Percentiles rank a stretch among this genome's conserved stretches.
These are phyloP conservation scores for Aspergillus conjunctus DNA, from an alignment of 495 filamentous ascomycete genomes.

Conservation along the genomic window DNA sequence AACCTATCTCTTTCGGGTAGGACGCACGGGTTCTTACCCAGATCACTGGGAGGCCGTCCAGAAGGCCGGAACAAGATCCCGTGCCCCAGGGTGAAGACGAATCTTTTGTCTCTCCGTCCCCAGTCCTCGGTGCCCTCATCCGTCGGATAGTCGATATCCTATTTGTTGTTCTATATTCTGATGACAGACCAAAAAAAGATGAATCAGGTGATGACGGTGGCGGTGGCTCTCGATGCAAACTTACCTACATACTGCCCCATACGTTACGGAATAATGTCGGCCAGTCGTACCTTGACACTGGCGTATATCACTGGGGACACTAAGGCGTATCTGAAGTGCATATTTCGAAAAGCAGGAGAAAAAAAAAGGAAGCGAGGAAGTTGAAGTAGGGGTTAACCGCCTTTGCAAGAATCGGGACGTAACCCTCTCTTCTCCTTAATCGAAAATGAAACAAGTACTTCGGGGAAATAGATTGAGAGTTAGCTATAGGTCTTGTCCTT, in stretches of 20 bases:
- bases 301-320: neutral
- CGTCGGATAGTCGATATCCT: neutral
- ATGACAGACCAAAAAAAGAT: neutral
- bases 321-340: too few relatives aligned
- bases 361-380: too few relatives aligned
- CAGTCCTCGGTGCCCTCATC: neutral
- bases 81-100: neutral
- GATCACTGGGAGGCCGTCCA: conserved; percentile 7
- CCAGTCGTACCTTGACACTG: too few relatives aligned
- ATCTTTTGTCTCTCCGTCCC: neutral
- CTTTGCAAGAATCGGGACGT: neutral
- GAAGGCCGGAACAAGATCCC: neutral
- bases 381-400: neutral
- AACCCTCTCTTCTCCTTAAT: neutral
- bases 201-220: neutral
- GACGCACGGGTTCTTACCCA: conserved; percentile 18
- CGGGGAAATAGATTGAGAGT: too few relatives aligned
- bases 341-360: too few relatives aligned
- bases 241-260: neutral
- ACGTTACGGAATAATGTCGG: too few relatives aligned
- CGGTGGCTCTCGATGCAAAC: neutral
- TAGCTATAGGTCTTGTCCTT: too few relatives aligned
- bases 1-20: conserved; percentile 1
- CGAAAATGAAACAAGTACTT: conserved; percentile 1
- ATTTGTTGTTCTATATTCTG: neutral